Conservation (phyloP, 2,329 filamentous ascomycete species). For the Aphanocladium album region DNA sequence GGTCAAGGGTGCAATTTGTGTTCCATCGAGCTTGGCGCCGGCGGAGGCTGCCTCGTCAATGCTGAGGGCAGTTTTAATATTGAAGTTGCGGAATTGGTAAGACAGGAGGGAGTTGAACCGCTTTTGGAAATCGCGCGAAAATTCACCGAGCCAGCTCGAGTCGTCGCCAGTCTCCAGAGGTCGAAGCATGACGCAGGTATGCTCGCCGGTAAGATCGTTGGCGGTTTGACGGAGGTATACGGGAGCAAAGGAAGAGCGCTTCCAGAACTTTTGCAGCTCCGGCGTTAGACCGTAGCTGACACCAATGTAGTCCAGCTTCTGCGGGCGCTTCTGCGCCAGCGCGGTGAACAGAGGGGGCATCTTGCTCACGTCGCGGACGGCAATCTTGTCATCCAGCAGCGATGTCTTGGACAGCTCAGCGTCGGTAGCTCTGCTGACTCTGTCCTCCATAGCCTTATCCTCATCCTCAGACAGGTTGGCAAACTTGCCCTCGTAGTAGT, state of each 20-base stretch:
- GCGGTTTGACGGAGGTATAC: conserved; percentile 93
- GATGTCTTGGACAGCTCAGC: conserved; percentile 70
- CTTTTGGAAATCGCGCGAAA: conserved; percentile 86
- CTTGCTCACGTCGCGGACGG: conserved; percentile 79
- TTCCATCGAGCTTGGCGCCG: conserved; percentile 61
- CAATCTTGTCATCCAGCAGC: conserved; percentile 81
- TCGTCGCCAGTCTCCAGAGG: conserved; percentile 67
- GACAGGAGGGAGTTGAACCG: conserved; percentile 88
- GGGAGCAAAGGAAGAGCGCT: conserved; percentile 76
- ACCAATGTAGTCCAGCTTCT: conserved; percentile 83
- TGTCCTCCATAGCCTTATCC: conserved; percentile 46
- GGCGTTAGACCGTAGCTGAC: conserved; percentile 91
- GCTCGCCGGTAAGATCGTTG: conserved; percentile 94
- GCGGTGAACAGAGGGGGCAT: conserved; percentile 94
- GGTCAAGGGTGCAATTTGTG: conserved; percentile 50
- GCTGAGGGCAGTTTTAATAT: conserved; percentile 70
- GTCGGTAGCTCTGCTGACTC: conserved; percentile 76
- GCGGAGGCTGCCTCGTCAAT: conserved; percentile 80
- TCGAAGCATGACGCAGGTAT: conserved; percentile 95
- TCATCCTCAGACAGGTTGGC: conserved; percentile 73
- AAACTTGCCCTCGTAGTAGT: conserved; percentile 95
- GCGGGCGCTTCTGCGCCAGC: conserved; percentile 74
- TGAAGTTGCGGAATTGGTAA: conserved; percentile 86
- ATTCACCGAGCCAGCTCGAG: conserved; percentile 80
- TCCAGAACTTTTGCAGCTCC: conserved; percentile 94